A percentile compares a stretch with the other conserved stretches of the same genome.
phyloP scores from a whole-genome alignment of 2,329 filamentous ascomycete genomes.

The Aspergillus cejpii region DNA sequence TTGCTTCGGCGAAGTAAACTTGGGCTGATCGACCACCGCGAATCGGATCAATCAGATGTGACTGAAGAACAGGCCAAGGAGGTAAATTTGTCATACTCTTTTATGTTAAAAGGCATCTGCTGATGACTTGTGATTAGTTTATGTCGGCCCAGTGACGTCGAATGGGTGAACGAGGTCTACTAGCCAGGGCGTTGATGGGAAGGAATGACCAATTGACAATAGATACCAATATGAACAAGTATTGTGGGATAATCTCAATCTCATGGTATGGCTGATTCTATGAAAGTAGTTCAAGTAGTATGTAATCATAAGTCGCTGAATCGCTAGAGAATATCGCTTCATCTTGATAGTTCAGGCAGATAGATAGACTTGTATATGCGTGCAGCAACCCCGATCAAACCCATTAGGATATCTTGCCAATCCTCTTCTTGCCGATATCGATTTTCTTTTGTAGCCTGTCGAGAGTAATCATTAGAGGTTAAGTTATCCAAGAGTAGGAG shows the following conservation, averaged over 20 bases:
- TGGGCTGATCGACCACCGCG: slow-evolving; percentile 62
- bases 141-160: neutral
- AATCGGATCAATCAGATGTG: slow-evolving; percentile 59
- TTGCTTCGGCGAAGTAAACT: slow-evolving; percentile 59
- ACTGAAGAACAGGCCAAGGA: slow-evolving; percentile 64
- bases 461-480: slow-evolving; percentile 13
- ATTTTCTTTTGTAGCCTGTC: slow-evolving; percentile 41
- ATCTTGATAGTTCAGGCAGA: slow-evolving; percentile 1
- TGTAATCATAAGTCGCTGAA: neutral
- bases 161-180: neutral
- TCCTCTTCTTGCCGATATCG: slow-evolving; percentile 43
- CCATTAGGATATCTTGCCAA: slow-evolving; percentile 42
- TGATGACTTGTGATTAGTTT: slow-evolving; percentile 3
- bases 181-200: neutral
- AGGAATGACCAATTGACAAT: neutral
- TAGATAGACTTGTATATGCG: neutral
- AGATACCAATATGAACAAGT: neutral
- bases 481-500: neutral
- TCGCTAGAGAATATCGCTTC: neutral
- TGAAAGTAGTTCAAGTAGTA: neutral
- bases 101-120: neutral
- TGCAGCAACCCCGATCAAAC: neutral
- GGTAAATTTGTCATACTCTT: slow-evolving; percentile 24
- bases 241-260: neutral
- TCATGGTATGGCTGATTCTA: neutral